Base-by-base conservation (phyloP, 805 yeast species). In the Candida coleopterorum region DNA sequence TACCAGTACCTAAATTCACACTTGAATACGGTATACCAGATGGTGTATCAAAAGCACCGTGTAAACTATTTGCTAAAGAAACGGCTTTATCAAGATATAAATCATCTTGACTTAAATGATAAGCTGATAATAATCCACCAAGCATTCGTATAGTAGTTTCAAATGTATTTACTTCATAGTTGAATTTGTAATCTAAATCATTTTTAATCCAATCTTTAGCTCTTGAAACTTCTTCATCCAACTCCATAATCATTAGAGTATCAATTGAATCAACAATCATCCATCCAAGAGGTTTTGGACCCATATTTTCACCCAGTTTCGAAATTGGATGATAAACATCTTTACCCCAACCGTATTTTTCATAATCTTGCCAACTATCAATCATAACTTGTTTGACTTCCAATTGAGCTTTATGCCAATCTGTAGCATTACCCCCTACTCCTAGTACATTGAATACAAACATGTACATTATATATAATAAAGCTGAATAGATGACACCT, bases 61-160 rank as follows among this genome's bases (percentile, higher is more conserved):
- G 40, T 34, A 88, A 52, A 20, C 85, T 71, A 49, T 81, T 75
- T n/a, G 86, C 96, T 46, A 88, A 70, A 49, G 80, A 85, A 7
- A 71, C 75, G 2, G 96, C 96, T 52, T 80, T 81, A 43, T 85
- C 85, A 37, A 87, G 64, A 50, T 79, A 86, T 37, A 84, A 40
- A 32, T 79, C 84, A 47, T 84, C 89, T 10, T 70, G 62, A 2
- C 89, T 72, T 20, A 86, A 60, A 45, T 85, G 80, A 52, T 75
- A 77, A 0, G 95, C 95, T 3, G 95, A 81, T 33, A 89, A 62
- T n/a, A 89, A 66, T 0, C 97, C 97, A 29, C 97, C 97, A 18
- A 89, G 64, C 94, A 89, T 86, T 54, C 96, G 72, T 45, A 86
- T 88, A 5, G 97, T 86, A n/a, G 96, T 87, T 55, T 88, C 97